Conservation (phyloP, 768 basidiomycete species). For the Inosperma sp. region DNA sequence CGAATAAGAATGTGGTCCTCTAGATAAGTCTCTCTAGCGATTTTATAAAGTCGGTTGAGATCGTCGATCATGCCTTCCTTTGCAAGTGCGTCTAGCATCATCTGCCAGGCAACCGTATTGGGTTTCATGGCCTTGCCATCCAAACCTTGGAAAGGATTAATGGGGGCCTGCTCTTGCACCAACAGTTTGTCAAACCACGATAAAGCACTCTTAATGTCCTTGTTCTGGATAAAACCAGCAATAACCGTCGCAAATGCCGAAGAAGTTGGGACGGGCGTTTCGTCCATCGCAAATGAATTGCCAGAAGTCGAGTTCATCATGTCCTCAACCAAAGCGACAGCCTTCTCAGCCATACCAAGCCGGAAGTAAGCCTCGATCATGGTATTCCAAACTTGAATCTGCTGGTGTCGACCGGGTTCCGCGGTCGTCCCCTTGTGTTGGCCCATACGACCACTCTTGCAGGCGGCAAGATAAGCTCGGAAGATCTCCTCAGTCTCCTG, state of each 20-base stretch:
- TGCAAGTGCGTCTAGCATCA: constrained; percentile 58
- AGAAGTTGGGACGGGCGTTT: constrained; percentile 53
- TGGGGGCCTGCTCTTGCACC: constrained; percentile 31
- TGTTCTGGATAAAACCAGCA: constrained; percentile 55
- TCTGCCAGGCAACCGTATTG: constrained; percentile 47
- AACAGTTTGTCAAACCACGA: constrained; percentile 70
- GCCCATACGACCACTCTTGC: constrained; percentile 34
- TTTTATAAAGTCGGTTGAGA: constrained; percentile 51
- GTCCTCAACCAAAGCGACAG: constrained; percentile 58
- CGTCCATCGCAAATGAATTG: constrained; percentile 30
- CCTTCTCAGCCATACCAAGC: constrained; percentile 56
- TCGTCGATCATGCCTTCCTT: constrained; percentile 44
- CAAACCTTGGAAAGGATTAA: constrained; percentile 40
- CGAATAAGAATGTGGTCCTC: constrained; percentile 34
- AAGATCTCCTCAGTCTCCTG: constrained; percentile 55
- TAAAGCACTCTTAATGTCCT: constrained; percentile 60
- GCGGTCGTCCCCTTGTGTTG: constrained; percentile 20
- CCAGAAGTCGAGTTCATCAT: constrained; percentile 56
- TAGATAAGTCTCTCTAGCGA: constrained; percentile 32
- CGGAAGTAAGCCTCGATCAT: constrained; percentile 76
- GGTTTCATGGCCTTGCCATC: constrained; percentile 40
- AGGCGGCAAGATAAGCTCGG: constrained; percentile 47
- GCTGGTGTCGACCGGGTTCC: constrained; percentile 26
- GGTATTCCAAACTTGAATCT: constrained; percentile 60
- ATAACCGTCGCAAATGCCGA: constrained; percentile 65